Percentiles rank a stretch among this genome's conserved stretches.
phyloP scores from a whole-genome alignment of 495 filamentous ascomycete species.

The Neurospora sp. region DNA sequence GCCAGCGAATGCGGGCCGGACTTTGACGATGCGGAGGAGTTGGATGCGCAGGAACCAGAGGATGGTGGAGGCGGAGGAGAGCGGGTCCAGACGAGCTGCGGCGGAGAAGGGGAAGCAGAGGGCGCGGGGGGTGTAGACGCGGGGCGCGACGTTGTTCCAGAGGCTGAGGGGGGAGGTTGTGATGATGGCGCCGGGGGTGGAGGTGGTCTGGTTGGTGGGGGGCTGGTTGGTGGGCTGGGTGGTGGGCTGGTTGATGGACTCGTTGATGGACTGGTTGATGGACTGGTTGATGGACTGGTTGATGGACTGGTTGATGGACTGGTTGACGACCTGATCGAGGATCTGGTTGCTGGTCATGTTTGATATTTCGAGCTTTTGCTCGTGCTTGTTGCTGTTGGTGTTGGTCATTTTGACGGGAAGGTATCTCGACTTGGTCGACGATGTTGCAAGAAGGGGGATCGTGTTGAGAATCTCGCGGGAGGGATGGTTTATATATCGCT shows the following conservation, averaged over 20 bases:
- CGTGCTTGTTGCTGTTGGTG: not conserved
- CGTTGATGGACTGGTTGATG: not conserved
- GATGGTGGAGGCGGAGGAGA: constrained; percentile 4
- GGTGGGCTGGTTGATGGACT: not conserved
- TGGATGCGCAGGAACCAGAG: constrained; percentile 15
- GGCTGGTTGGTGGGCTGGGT: not conserved
- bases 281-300: not conserved
- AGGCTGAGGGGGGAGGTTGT: not conserved
- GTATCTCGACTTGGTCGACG: not conserved
- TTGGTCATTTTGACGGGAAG: not conserved
- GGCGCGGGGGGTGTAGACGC: constrained; percentile 24
- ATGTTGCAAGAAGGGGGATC: not conserved
- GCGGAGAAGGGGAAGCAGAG: constrained; percentile 26
- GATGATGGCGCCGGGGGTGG: not conserved
- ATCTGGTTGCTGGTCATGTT: not conserved
- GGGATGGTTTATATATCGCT: not conserved
- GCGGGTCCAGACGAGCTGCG: not conserved
- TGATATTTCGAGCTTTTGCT: not conserved
- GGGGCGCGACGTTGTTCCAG: constrained; percentile 25
- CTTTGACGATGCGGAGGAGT: constrained; percentile 15
- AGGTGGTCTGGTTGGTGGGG: not conserved
- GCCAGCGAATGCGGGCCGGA: constrained; percentile 23
- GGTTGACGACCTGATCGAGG: not conserved
- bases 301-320: too few species aligned
- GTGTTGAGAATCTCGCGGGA: not conserved